A percentile compares a stretch with the other conserved stretches of the same genome.
These are phyloP conservation scores for Thinopyrum elongatum DNA, from an alignment of 176 grass and related monocot genomes.

Conservation along the genomic window DNA sequence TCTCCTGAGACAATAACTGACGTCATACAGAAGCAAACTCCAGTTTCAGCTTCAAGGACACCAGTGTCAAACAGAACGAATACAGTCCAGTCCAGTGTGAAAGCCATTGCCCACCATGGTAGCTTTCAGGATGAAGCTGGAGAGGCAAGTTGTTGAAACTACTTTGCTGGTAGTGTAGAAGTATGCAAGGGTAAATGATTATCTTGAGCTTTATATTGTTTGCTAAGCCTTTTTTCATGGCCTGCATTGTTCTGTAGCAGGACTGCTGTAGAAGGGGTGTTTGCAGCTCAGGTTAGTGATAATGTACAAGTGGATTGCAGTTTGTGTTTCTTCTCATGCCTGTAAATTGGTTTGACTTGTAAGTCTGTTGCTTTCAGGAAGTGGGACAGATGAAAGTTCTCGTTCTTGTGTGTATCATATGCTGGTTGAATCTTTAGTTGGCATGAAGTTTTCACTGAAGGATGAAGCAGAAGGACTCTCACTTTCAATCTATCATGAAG, in stretches of 20 bases:
- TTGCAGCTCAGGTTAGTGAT: constrained; percentile 43
- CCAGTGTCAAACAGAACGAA: background rate
- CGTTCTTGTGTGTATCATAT: constrained; percentile 41
- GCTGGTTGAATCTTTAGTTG: constrained; percentile 54
- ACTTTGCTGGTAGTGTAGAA: background rate
- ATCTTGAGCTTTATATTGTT: constrained; percentile 14
- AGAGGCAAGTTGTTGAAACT: constrained; percentile 28
- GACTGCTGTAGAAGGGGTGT: constrained; percentile 36
- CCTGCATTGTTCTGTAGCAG: constrained; percentile 47
- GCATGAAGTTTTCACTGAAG: constrained; percentile 65
- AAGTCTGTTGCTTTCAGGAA: constrained; percentile 42
- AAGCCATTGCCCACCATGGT: background rate
- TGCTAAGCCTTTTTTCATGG: constrained; percentile 22
- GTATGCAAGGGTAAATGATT: background rate
- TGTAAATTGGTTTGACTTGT: constrained; percentile 24
- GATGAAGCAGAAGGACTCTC: constrained; percentile 47
- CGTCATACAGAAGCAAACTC: constrained; percentile 8
- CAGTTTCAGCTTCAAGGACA: background rate
- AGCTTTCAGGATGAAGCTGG: constrained; percentile 9
- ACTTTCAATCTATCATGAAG: constrained; percentile 59
- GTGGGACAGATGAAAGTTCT: constrained; percentile 18
- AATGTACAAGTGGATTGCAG: constrained; percentile 4
- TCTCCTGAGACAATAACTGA: constrained; percentile 11
- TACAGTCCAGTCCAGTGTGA: background rate
- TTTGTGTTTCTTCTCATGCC: background rate